These are phyloP conservation scores for Pilobolus umbonatus DNA, from an alignment of 192 early-diverging fungal genomes.

Conservation along the genomic window DNA sequence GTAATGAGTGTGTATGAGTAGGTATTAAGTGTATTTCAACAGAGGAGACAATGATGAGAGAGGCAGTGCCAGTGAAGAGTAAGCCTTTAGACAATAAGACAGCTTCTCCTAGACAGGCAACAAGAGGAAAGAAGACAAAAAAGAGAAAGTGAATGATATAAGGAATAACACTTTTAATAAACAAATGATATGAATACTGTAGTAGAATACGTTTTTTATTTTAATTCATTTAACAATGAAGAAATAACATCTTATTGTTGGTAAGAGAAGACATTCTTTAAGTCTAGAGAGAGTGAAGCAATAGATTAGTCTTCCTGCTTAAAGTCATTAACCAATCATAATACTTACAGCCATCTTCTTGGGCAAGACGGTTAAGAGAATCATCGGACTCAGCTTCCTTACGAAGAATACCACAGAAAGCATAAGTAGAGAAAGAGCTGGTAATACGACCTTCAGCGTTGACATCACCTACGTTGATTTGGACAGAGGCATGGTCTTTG, in stretches of 20 bases:
- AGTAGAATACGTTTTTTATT: too few relatives aligned
- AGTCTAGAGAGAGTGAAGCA: conserved; percentile 27
- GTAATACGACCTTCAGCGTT: conserved; percentile 76
- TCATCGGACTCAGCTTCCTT: conserved; percentile 90
- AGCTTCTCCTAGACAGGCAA: conserved; percentile 9
- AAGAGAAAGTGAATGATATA: conserved; percentile 17
- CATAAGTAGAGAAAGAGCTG: conserved; percentile 79
- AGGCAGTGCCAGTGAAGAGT: neutral
- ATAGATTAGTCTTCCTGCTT: too few relatives aligned
- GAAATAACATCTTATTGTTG: conserved; percentile 47
- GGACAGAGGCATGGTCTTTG: conserved; percentile 98
- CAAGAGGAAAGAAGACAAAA: conserved; percentile 23
- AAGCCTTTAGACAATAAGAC: conserved; percentile 11
- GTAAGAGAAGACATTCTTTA: conserved; percentile 61
- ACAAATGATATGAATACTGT: too few relatives aligned
- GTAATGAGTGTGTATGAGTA: neutral
- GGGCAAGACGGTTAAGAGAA: conserved; percentile 92
- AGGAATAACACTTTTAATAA: neutral
- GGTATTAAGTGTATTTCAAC: neutral
- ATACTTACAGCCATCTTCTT: conserved; percentile 60
- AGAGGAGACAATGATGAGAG: conserved; percentile 1
- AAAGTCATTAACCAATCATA: too few relatives aligned
- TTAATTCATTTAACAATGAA: too few relatives aligned
- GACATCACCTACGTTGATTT: conserved; percentile 95
- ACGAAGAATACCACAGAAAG: conserved; percentile 90